phyloP scores from a whole-genome alignment of 306 rosid genomes.

The Pterocarpus macrocarpus region DNA sequence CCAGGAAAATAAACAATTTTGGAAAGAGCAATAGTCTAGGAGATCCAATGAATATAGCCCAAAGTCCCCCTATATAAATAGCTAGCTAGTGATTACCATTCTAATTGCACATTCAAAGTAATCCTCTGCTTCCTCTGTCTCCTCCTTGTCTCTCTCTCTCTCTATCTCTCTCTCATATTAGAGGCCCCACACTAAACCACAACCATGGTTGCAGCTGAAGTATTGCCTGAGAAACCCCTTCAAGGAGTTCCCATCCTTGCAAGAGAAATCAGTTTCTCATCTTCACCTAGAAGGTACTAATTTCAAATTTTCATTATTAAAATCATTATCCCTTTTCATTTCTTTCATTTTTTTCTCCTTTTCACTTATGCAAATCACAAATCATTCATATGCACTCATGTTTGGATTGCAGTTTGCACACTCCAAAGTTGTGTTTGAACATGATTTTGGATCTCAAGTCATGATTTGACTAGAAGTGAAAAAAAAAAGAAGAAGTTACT shows the following conservation, averaged over 20 bases:
- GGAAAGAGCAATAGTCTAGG: not conserved
- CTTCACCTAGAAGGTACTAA: slow-evolving; percentile 65
- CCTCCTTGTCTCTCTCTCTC: not conserved
- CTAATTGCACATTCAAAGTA: not conserved
- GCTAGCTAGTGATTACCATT: not conserved
- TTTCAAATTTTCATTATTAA: not conserved
- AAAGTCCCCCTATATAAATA: slow-evolving; percentile 34
- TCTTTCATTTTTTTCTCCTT: not conserved
- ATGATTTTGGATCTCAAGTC: slow-evolving; percentile 3
- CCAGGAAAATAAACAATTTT: not conserved
- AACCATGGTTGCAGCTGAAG: slow-evolving; percentile 71
- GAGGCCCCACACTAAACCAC: not conserved
- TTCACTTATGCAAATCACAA: not conserved
- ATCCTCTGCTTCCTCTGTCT: slow-evolving; percentile 29
- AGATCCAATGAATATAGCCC: not conserved
- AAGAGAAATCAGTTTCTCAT: slow-evolving; percentile 52
- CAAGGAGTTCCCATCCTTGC: slow-evolving; percentile 60
- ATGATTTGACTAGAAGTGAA: not conserved
- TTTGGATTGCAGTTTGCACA: too few relatives aligned
- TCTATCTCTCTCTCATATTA: not conserved
- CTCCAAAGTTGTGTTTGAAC: not conserved
- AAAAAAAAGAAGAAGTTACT: not conserved
- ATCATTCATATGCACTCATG: not conserved
- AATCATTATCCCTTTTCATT: not conserved
- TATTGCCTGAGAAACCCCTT: slow-evolving; percentile 63